phyloP scores from a whole-genome alignment of 345 rosid species.

The Lepidium aucheri region DNA sequence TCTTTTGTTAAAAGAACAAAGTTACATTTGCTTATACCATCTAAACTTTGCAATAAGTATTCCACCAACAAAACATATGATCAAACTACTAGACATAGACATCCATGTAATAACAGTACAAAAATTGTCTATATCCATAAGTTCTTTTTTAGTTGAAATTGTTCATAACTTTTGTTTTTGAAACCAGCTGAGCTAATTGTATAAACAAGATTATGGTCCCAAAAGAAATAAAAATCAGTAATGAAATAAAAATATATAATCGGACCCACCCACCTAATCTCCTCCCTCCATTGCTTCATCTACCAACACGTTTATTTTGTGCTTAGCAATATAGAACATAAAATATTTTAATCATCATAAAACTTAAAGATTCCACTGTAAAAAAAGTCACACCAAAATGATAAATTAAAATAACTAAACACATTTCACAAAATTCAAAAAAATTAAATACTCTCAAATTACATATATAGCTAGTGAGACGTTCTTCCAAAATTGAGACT shows the following conservation, averaged over 20 bases:
- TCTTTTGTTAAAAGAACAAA: too few relatives aligned
- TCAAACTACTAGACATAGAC: too few relatives aligned
- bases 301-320: background rate
- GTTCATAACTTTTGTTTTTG: background rate
- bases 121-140: too few relatives aligned
- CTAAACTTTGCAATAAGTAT: too few relatives aligned
- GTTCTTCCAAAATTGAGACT: background rate
- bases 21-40: too few relatives aligned
- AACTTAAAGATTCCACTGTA: background rate
- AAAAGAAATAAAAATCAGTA: too few relatives aligned
- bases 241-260: background rate
- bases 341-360: background rate
- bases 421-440: background rate
- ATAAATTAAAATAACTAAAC: background rate
- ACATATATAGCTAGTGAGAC: background rate
- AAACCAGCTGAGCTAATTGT: background rate
- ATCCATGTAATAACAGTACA: too few relatives aligned
- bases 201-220: background rate
- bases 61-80: too few relatives aligned
- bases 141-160: background rate
- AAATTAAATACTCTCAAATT: background rate
- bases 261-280: conserved; percentile 10
- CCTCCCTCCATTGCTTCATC: conserved; percentile 5
- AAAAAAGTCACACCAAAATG: background rate
- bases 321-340: background rate